These are phyloP conservation scores for Podila verticillata DNA, from an alignment of 192 early-diverging fungal genomes.

Conservation along the genomic window DNA sequence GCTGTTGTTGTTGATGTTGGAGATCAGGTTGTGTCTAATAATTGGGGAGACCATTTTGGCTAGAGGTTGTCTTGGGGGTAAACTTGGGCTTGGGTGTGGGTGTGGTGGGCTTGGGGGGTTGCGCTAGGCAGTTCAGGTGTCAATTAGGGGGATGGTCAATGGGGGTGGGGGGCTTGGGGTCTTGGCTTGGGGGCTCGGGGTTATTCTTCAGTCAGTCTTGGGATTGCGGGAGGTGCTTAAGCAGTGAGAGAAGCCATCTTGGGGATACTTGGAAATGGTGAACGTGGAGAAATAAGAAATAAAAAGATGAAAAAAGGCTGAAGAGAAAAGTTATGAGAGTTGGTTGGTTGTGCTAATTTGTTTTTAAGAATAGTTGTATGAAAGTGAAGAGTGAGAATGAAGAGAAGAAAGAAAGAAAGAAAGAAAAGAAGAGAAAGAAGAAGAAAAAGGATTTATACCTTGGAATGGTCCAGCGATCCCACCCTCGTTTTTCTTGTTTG, in stretches of 20 bases:
- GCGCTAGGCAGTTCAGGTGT: neutral
- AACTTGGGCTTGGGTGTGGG: neutral
- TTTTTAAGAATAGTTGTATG: neutral
- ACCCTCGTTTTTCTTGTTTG: neutral
- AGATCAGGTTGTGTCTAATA: constrained; percentile 4
- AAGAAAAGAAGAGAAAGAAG: neutral
- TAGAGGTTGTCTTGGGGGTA: constrained; percentile 2
- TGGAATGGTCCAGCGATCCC: neutral
- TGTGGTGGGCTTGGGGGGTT: constrained; percentile 1
- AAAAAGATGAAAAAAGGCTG: neutral
- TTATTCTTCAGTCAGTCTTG: constrained; percentile 2
- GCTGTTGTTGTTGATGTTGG: constrained; percentile 1
- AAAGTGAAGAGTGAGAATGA: neutral
- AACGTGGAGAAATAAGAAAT: neutral
- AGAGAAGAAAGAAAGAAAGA: neutral
- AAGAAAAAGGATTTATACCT: neutral
- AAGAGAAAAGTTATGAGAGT: neutral
- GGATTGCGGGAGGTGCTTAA: constrained; percentile 1
- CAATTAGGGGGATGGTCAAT: neutral
- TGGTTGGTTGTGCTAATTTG: neutral
- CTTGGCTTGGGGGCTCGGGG: neutral
- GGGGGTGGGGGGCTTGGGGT: neutral
- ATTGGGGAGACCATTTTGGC: constrained; percentile 4
- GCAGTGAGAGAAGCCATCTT: constrained; percentile 28
- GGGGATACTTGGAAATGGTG: neutral